Conservation (phyloP, 2,329 filamentous ascomycete genomes). For the Penicillium sp. region DNA sequence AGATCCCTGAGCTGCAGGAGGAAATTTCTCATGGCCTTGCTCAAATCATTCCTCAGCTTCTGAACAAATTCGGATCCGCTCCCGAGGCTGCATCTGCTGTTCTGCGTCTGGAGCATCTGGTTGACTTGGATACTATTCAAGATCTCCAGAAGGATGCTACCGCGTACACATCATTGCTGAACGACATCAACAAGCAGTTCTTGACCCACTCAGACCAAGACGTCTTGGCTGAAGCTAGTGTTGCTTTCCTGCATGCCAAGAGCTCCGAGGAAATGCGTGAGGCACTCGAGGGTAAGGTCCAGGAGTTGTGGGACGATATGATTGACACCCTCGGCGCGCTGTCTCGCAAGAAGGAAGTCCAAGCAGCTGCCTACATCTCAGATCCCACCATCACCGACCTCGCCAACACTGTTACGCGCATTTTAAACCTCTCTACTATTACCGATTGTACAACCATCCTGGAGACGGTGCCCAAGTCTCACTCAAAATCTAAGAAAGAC, state of each 20-base stretch:
- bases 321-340: conserved; percentile 75
- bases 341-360: conserved; percentile 73
- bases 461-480: conserved; percentile 59
- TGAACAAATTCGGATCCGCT: conserved; percentile 93
- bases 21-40: conserved; percentile 79
- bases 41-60: conserved; percentile 77
- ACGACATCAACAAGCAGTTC: conserved; percentile 94
- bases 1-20: conserved; percentile 73
- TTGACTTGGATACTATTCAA: conserved; percentile 86
- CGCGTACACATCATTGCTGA: conserved; percentile 78
- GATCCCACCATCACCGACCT: conserved; percentile 71
- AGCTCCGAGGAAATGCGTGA: conserved; percentile 89
- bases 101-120: conserved; percentile 80
- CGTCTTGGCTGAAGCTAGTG: conserved; percentile 82
- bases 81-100: conserved; percentile 86
- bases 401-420: conserved; percentile 75
- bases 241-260: conserved; percentile 82
- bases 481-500: conserved; percentile 48
- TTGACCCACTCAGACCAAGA: conserved; percentile 85
- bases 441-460: conserved; percentile 78
- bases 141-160: conserved; percentile 85
- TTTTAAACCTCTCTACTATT: conserved; percentile 79
- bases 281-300: conserved; percentile 78
- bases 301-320: conserved; percentile 83
- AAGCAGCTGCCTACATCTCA: conserved; percentile 71